Evolutionary conservation across 2,329 filamentous ascomycete genomes (phyloP), one percentile per base, ranked within the genome.

Genomic region (Fusarium oxysporum): DNA sequence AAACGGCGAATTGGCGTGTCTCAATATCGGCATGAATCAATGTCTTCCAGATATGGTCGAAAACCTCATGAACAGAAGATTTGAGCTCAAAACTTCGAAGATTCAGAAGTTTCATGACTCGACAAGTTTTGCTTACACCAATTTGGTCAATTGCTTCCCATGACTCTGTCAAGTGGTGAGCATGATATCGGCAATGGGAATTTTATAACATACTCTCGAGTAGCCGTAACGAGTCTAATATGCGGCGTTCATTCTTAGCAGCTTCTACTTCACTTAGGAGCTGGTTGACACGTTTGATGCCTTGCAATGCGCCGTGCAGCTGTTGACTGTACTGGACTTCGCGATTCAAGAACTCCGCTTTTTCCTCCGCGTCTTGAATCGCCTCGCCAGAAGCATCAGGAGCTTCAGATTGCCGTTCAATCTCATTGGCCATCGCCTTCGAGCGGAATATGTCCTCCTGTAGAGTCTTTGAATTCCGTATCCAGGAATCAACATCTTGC

Each of bases 401-500:
- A 4, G 86, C 89, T 78, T 96, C 92, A 58, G 95, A 92, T 77
- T 94, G 90, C 48, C 91, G 88, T 9, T 96, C 89, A 65, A 98
- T 97, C 65, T 95, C 91, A 77, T 91, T 91, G 28, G 96, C 95
- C 40, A 95, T 91, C 21, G 89, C 88, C 77, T 94, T 92, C 30
- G 94, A 96, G 51, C 90, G 89, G 77, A 93, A 90, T 73, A 98
- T 96, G 79, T 98, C 96, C 70, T 92, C 89, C 80, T 97, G 94
- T 12, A 98, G 88, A 58, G 92, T 90, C 81, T 94, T 94, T 53
- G 95, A 94, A 81, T 96, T 94, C 57, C 87, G 84, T 63, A 97
- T 93, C 96, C 96, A 98, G 57, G 91, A 89, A 78, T 94, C 92
- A 56, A 97, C 92, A 77, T 97, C 92, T 43, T 91, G 89, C 63